Evolutionary conservation across 495 filamentous ascomycete species (phyloP), one percentile per base, ranked within the genome.

Genomic region (Chaetomidium leptoderma): DNA sequence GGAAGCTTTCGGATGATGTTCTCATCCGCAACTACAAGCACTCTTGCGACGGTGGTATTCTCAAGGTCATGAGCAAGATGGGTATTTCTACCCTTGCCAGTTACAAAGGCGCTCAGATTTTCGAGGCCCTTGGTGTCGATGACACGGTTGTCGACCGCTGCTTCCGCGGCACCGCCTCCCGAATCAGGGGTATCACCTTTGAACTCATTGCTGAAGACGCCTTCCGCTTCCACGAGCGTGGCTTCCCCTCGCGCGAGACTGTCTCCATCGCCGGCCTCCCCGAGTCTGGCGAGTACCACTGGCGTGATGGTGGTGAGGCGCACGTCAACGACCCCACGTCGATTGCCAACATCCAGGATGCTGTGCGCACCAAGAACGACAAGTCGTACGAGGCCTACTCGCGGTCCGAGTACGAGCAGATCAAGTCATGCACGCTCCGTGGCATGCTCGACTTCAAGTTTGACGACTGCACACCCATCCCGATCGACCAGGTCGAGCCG

Each of bases 11-110:
- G 23, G 86, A 95, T 58, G 90, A 95, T 45, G 80, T 84, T 59
- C 85, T 97, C 50, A 89, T 99, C 59, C 85, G 88, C 58, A 99
- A 99, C 75, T 99, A 97, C 80, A 95, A 95, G 78, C 89, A 93
- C 66, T 99, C 93, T 45, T 95, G 90, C 66, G 95, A 97, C 65
- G 93, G 93, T 64, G 93, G 93, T 73, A 96, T 99, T 59, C 80
- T 99, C 56, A 99, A 99, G 78, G 93, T 99, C 69, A 99, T 99
- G 93, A 96, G 90, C 75, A 99, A 99, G 80, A 99, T 99, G 93
- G 93, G 93, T 75, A 99, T 99, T 64, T 99, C 93, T 11, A 99
- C 93, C 44, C 78, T 99, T 43, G 90, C 93, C 70, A 95, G 89
- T 64, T 99, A 99, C 80, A 99, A 99, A 78, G 93, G 93, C 70